Evolutionary conservation across 176 grass and related monocot species (phyloP).

Genomic region (Zoysia japonica): DNA sequence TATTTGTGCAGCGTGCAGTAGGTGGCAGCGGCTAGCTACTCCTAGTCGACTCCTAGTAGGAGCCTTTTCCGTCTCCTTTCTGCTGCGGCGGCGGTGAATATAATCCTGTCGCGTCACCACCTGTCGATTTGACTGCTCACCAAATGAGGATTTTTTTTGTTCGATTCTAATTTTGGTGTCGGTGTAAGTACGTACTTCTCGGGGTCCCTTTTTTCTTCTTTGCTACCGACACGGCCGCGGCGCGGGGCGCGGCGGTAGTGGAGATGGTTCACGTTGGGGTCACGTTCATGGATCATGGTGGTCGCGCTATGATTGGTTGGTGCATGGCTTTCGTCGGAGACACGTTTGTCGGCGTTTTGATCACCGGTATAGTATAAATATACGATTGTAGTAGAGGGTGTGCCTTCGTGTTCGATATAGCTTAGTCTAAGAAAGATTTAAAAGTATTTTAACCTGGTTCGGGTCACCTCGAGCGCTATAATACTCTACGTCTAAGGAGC

Average conservation of each 20-base stretch:
- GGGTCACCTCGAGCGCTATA: too few species aligned
- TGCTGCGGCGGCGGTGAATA: background rate
- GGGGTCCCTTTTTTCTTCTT: background rate
- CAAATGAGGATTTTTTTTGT: background rate
- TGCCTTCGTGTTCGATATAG: too few species aligned
- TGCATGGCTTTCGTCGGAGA: background rate
- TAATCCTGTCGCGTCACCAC: conserved; percentile 16
- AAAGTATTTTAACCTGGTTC: too few species aligned
- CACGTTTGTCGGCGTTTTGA: too few species aligned
- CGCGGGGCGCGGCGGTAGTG: background rate
- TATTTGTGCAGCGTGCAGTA: conserved; percentile 1
- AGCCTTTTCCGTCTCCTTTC: background rate
- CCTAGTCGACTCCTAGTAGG: background rate
- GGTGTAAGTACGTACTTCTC: background rate
- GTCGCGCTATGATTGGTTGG: background rate
- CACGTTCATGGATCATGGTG: background rate
- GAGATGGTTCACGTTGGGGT: background rate
- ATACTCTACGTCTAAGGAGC: too few species aligned
- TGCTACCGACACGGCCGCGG: too few species aligned
- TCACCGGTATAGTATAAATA: too few species aligned
- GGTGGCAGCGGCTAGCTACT: background rate
- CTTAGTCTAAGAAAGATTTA: too few species aligned
- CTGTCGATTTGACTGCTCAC: conserved; percentile 4
- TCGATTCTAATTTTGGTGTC: background rate
- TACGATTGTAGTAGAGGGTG: too few species aligned